phyloP scores from a whole-genome alignment of 2,329 filamentous ascomycete genomes.

The Pseudohalonectria lignicola region DNA sequence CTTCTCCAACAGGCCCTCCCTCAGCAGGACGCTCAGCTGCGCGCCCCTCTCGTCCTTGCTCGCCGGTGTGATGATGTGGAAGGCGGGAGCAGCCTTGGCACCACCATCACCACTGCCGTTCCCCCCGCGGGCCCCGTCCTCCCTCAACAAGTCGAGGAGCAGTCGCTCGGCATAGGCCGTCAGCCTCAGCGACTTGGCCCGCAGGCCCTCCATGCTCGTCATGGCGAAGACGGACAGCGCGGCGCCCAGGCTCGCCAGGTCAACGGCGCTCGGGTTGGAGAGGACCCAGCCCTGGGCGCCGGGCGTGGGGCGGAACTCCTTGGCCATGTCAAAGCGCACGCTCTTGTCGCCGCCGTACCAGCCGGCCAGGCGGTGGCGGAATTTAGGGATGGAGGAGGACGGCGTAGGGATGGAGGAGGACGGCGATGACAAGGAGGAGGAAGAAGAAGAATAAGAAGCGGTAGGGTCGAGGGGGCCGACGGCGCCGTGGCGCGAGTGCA shows the following conservation, averaged over 20 bases:
- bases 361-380: conserved; percentile 50
- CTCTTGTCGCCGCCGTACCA: conserved; percentile 82
- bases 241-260: conserved; percentile 63
- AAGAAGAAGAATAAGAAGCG: neutral
- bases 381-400: neutral
- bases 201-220: conserved; percentile 57
- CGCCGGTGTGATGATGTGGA: conserved; percentile 57
- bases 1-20: conserved; percentile 57
- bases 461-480: conserved; percentile 32
- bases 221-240: conserved; percentile 64
- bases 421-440: too few relatives aligned
- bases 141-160: conserved; percentile 33
- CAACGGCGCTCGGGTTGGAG: conserved; percentile 73
- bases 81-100: conserved; percentile 26
- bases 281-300: conserved; percentile 76
- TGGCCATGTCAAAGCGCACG: conserved; percentile 74
- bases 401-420: too few relatives aligned
- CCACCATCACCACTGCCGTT: too few relatives aligned
- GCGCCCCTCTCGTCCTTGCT: conserved; percentile 61
- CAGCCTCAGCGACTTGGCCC: conserved; percentile 59
- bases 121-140: conserved; percentile 12
- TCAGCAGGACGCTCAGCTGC: conserved; percentile 65
- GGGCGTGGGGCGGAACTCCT: conserved; percentile 62
- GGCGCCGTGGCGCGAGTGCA: conserved; percentile 62
- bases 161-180: conserved; percentile 69